Base-by-base conservation (phyloP, 305 asterid species). In the Stenogyne calaminthoides region DNA sequence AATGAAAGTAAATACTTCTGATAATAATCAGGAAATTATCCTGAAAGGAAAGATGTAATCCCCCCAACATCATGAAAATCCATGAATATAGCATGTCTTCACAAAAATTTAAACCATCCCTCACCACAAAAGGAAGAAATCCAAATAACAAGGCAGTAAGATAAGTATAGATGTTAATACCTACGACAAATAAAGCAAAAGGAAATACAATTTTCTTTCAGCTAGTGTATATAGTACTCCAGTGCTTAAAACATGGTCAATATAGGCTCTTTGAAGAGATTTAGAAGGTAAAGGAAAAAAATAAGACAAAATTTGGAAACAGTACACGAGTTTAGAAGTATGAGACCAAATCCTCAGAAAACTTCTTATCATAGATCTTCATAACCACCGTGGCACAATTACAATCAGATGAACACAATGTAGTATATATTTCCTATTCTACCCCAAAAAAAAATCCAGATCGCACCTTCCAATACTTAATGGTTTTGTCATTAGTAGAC, bases 401-500 rank as follows among this genome's bases (percentile, higher is more conserved):
- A 25, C 52, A 67, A 63, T 59, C 57, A 57, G 54, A 73, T 61
- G 47, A 76, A 52, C 5, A 51, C 49, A 75, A 49, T 14, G 40
- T 20, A 32, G 60, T 32, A n/a, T 18, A 72, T 56, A 49, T 49
- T 56, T 39, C 32, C 27, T 27, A 15, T 11, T 36, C 11, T 36
- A 47, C 25, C 40, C 29, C 2, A 25, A 58, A 49, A 20, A 62
- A 20, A 32, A 20, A 71, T 52, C 54, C 39, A 63, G 47, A 75
- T 51, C 74, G 56, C 73, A 90, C 98, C 99, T 95, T 95, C 98
- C 99, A 92, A 78, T 69, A 90, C 81, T 95, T 95, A 37, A 92
- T 92, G 72, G 99, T 95, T 87, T 95, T 95, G 85, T 95, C 97
- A 83, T 95, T 95, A 78, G 98, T 91, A 58, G 99, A 95, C 80